phyloP scores from a whole-genome alignment of 768 basidiomycete genomes.

The Collybiopsis luxurians region DNA sequence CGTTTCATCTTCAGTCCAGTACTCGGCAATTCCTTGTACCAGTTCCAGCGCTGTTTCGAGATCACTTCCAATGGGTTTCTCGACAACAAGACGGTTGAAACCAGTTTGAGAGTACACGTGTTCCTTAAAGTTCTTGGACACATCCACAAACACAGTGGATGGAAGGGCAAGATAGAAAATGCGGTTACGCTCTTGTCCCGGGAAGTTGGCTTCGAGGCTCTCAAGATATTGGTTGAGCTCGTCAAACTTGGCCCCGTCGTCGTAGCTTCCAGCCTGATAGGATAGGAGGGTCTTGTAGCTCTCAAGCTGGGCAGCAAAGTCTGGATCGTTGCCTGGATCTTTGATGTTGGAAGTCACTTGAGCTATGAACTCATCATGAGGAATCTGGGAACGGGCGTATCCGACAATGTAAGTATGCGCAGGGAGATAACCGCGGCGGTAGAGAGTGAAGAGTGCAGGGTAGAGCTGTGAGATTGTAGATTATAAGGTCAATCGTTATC shows the following conservation, averaged over 20 bases:
- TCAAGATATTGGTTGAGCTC: conserved; percentile 73
- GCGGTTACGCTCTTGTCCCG: conserved; percentile 65
- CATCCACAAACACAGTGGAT: conserved; percentile 90
- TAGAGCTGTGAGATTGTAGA: too few relatives aligned
- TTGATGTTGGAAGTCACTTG: conserved; percentile 86
- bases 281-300: conserved; percentile 80
- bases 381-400: conserved; percentile 96
- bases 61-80: conserved; percentile 98
- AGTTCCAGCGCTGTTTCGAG: conserved; percentile 79
- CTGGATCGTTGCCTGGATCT: conserved; percentile 57
- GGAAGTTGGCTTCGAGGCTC: conserved; percentile 70
- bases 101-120: conserved; percentile 74
- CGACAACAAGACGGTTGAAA: conserved; percentile 89
- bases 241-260: conserved; percentile 76
- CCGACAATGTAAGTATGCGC: conserved; percentile 86
- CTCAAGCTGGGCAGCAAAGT: conserved; percentile 60
- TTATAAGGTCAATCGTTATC: background rate
- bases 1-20: conserved; percentile 96
- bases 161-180: conserved; percentile 98
- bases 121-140: conserved; percentile 78
- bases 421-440: conserved; percentile 75
- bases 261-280: conserved; percentile 88
- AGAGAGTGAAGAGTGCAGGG: conserved; percentile 92
- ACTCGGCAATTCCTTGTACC: conserved; percentile 71
- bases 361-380: conserved; percentile 75